Evolutionary conservation across 2,329 filamentous ascomycete species (phyloP), one percentile per base, ranked within the genome.

Genomic region (Lasiodiplodia sp.): DNA sequence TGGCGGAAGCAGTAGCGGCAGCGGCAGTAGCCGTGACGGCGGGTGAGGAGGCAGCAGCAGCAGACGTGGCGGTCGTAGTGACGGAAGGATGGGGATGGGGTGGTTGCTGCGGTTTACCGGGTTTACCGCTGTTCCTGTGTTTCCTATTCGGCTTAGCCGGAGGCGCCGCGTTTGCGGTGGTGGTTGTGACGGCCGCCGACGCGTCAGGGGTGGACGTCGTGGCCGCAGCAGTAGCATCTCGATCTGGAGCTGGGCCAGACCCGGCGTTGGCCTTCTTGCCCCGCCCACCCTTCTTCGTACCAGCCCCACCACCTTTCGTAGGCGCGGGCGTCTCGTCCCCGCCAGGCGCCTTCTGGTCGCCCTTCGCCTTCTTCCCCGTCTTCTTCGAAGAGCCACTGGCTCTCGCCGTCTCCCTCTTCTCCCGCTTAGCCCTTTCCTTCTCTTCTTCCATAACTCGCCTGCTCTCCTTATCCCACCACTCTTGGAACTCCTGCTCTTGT

Each of bases 401-500:
- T 10, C 70, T 67, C 63, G 75, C 74, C 23, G 73, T 73, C 3
- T 73, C 76, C 14, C 76, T 72, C 16, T 57, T 70, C 52, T 73
- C 73, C 68, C 72, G 75, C 58, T 71, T 67, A 70, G 70, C 72
- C 69, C 67, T 66, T 16, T 23, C 40, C 14, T 23, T 66, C 82
- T 82, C 83, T 72, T 86, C 88, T 72, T 91, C 88, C 71, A 91
- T 90, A 47, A 91, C 87, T 34, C 92, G 86, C 69, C 86, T 86
- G 74, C 90, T 93, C 79, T 97, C 94, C 71, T 92, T 90, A 72
- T 96, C 93, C 94, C 94, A 97, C 94, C 94, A 97, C 77, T 96
- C 90, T 77, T 97, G 93, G 77, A 99, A 99, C 64, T 93, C 93
- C 77, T 99, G 96, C 80, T 99, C 96, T 72, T 96, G 90, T 78